phyloP scores from a whole-genome alignment of 164 flowering plant genomes.

The Cinnamomum chago region DNA sequence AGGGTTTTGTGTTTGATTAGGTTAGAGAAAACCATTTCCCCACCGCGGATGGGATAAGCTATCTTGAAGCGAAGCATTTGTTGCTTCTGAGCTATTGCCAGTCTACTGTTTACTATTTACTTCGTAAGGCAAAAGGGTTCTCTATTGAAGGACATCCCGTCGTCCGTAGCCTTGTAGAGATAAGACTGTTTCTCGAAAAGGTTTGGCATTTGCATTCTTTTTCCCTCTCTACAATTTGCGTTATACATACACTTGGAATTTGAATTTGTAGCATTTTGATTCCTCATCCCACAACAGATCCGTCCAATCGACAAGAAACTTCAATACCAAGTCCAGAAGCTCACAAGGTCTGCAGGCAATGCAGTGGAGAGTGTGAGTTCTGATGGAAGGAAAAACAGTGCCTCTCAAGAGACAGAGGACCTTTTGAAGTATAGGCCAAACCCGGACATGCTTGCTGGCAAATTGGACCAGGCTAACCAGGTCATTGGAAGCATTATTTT shows the following conservation, averaged over 20 bases:
- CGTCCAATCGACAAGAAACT: constrained; percentile 88
- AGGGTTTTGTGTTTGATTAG: constrained; percentile 23
- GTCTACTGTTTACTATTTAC: constrained; percentile 78
- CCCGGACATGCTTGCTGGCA: constrained; percentile 69
- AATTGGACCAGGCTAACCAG: constrained; percentile 32
- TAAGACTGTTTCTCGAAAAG: constrained; percentile 83
- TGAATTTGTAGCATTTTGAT: not conserved
- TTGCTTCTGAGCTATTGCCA: constrained; percentile 82
- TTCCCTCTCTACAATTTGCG: not conserved
- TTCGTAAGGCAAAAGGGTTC: constrained; percentile 79
- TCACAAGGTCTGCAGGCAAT: constrained; percentile 35
- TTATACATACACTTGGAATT: not conserved
- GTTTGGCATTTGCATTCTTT: constrained; percentile 21
- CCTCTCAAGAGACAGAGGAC: constrained; percentile 47
- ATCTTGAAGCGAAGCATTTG: constrained; percentile 86
- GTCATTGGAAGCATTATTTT: constrained; percentile 24
- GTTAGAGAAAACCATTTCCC: constrained; percentile 67
- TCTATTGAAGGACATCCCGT: constrained; percentile 85
- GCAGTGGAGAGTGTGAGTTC: constrained; percentile 21
- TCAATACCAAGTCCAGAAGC: constrained; percentile 83
- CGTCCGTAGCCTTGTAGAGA: constrained; percentile 76
- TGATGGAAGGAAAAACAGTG: constrained; percentile 33
- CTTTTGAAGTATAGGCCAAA: constrained; percentile 60
- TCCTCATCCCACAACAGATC: constrained; percentile 34
- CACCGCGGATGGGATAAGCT: constrained; percentile 82